Conservation (phyloP, 2,329 filamentous ascomycete genomes). For the Diaporthe australafricana region DNA sequence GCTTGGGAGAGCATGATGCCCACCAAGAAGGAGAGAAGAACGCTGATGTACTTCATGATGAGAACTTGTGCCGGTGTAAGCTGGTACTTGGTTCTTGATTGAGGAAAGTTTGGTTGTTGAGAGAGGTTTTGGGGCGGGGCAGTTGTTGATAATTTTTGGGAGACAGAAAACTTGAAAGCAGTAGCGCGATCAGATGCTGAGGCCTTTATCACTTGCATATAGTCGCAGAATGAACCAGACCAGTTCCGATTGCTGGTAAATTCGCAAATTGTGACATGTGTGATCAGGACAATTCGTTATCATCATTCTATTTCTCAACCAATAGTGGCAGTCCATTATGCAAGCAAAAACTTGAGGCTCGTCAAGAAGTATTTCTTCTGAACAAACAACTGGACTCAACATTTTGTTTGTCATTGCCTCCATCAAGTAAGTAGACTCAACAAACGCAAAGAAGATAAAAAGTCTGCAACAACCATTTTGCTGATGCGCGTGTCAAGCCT, state of each 20-base stretch:
- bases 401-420: too few relatives aligned
- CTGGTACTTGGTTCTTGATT: background rate
- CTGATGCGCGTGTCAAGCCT: too few relatives aligned
- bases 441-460: too few relatives aligned
- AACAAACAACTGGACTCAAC: too few relatives aligned
- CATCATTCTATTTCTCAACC: too few relatives aligned
- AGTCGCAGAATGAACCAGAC: background rate
- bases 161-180: background rate
- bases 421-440: too few relatives aligned
- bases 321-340: too few relatives aligned
- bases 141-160: background rate
- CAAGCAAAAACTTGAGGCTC: too few relatives aligned
- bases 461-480: too few relatives aligned
- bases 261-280: too few relatives aligned
- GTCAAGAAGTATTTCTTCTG: too few relatives aligned
- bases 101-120: background rate
- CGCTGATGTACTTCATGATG: slow-evolving; percentile 14
- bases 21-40: slow-evolving; percentile 10
- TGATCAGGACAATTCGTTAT: too few relatives aligned
- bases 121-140: background rate
- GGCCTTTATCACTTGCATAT: background rate
- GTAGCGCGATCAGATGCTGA: background rate
- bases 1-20: slow-evolving; percentile 16
- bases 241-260: background rate
- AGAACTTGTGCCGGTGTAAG: background rate